phyloP scores from a whole-genome alignment of 2,329 filamentous ascomycete species.

The Aspergillus vadensis region DNA sequence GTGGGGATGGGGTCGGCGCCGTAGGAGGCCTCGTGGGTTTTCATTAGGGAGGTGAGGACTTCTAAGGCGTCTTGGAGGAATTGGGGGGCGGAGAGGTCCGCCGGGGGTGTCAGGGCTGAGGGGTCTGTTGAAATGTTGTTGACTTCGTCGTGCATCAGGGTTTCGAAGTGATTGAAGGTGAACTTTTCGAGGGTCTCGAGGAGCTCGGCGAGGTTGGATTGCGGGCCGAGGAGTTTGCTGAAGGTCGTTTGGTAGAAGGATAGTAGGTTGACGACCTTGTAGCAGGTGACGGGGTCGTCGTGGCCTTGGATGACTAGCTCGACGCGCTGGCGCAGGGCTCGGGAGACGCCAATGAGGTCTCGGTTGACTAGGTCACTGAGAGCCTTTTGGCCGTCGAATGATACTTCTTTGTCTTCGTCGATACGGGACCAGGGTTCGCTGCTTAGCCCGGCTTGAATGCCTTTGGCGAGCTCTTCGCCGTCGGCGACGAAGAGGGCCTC shows the following conservation, averaged over 20 bases:
- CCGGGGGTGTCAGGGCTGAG: constrained; percentile 68
- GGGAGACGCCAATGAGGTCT: constrained; percentile 76
- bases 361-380: constrained; percentile 84
- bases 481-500: constrained; percentile 90
- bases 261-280: constrained; percentile 85
- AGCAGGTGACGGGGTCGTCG: constrained; percentile 83
- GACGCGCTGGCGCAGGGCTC: constrained; percentile 82
- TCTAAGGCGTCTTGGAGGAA: constrained; percentile 81
- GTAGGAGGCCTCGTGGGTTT: constrained; percentile 82
- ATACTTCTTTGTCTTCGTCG: constrained; percentile 58
- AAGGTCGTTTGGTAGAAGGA: constrained; percentile 89
- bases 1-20: constrained; percentile 47
- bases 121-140: constrained; percentile 69
- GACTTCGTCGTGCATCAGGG: constrained; percentile 73
- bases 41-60: constrained; percentile 75
- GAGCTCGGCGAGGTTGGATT: constrained; percentile 69
- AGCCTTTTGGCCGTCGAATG: constrained; percentile 79
- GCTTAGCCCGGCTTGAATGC: constrained; percentile 75
- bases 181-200: constrained; percentile 71
- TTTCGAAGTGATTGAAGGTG: constrained; percentile 79
- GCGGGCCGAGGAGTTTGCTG: constrained; percentile 69
- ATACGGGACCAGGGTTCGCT: constrained; percentile 79
- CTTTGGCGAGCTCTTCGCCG: constrained; percentile 81
- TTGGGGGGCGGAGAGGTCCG: constrained; percentile 74
- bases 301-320: constrained; percentile 92